A percentile compares a stretch with the other conserved stretches of the same genome.
These are phyloP conservation scores for Lactarius pseudohatsudake DNA, from an alignment of 768 basidiomycete species.

Conservation along the genomic window DNA sequence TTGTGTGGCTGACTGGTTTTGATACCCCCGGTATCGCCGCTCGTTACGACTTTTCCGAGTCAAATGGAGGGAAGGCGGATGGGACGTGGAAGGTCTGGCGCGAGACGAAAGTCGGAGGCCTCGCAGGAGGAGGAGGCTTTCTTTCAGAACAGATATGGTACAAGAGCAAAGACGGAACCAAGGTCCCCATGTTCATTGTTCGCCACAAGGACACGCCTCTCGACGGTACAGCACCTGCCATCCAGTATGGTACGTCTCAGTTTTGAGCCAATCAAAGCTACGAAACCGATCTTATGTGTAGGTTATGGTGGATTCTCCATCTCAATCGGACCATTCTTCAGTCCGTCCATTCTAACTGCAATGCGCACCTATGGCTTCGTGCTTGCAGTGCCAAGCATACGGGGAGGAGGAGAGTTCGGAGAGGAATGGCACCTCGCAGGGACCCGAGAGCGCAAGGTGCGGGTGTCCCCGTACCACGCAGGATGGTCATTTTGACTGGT, in stretches of 20 bases:
- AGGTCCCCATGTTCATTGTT: conserved; percentile 84
- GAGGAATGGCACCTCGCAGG: conserved; percentile 83
- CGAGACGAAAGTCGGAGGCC: conserved; percentile 55
- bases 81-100: conserved; percentile 60
- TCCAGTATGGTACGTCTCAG: conserved; percentile 63
- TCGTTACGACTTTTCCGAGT: conserved; percentile 54
- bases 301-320: conserved; percentile 84
- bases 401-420: conserved; percentile 74
- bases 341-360: conserved; percentile 67
- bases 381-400: conserved; percentile 51
- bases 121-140: conserved; percentile 64
- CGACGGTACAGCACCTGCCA: conserved; percentile 72
- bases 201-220: conserved; percentile 66
- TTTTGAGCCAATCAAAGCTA: not conserved
- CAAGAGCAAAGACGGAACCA: conserved; percentile 73
- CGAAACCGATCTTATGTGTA: conserved; percentile 30
- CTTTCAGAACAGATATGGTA: conserved; percentile 77
- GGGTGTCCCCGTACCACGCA: not conserved
- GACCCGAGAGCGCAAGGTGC: conserved; percentile 66
- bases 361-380: conserved; percentile 68
- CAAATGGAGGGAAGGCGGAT: conserved; percentile 35
- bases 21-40: conserved; percentile 68
- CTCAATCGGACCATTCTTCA: conserved; percentile 72
- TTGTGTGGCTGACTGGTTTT: conserved; percentile 64
- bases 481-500: not conserved